Percentiles rank a stretch among this genome's conserved stretches.
Conservation (phyloP, 1,139 yeast genomes). For the Yamadazyma jaroonii region DNA sequence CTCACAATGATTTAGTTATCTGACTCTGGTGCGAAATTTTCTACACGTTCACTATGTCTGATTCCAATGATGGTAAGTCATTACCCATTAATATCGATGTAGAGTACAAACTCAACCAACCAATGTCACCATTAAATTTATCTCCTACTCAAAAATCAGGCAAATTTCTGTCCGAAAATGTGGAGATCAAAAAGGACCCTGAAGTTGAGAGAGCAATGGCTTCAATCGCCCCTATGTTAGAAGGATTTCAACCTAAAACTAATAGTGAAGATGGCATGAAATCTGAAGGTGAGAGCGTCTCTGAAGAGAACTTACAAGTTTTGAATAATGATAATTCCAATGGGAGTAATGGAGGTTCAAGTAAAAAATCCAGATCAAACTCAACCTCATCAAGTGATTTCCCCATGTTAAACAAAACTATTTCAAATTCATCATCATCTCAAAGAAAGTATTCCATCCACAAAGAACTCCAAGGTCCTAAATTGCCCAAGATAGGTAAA, state of each 20-base stretch:
- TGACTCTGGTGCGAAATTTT: conserved; percentile 1
- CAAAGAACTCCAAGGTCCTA: conserved; percentile 43
- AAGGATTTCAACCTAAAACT: conserved; percentile 69
- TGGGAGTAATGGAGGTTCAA: not conserved
- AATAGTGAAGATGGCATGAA: conserved; percentile 46
- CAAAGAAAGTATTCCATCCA: conserved; percentile 49
- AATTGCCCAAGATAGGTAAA: conserved; percentile 77
- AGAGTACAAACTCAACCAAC: conserved; percentile 20
- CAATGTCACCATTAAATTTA: conserved; percentile 32
- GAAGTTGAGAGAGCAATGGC: conserved; percentile 61
- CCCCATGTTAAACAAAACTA: conserved; percentile 29
- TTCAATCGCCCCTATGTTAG: conserved; percentile 73
- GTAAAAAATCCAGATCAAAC: conserved; percentile 21
- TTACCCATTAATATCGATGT: conserved; percentile 10
- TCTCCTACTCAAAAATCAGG: conserved; percentile 10
- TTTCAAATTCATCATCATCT: conserved; percentile 37
- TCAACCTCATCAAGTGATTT: conserved; percentile 19
- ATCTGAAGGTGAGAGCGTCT: conserved; percentile 1
- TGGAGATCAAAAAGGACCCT: conserved; percentile 4
- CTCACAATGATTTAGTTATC: too few species aligned
- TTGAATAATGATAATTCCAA: not conserved
- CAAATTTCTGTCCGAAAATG: conserved; percentile 4
- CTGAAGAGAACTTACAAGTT: conserved; percentile 1
- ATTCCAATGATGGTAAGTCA: not conserved
- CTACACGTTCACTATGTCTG: conserved; percentile 3